These are phyloP conservation scores for Pythium rhizo-oryzae DNA, from an alignment of 352 stramenopile genomes.

Conservation along the genomic window DNA sequence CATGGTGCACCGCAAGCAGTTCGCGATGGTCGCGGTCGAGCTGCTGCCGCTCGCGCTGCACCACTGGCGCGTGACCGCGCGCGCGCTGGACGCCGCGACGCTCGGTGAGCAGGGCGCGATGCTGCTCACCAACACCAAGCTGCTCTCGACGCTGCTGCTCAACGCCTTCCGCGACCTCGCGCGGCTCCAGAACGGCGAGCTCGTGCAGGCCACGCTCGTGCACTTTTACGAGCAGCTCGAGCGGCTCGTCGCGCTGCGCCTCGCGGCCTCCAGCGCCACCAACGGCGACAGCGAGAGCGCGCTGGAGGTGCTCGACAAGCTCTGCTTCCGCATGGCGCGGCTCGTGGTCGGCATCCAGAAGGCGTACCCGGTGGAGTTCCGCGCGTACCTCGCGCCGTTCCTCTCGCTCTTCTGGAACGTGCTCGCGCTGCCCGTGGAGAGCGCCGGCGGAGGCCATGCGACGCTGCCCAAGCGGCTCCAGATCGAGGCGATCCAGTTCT, in stretches of 20 bases:
- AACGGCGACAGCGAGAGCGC: too few relatives aligned
- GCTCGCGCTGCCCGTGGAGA: conserved; percentile 32
- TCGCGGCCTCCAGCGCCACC: not conserved
- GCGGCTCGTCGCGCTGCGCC: conserved; percentile 47
- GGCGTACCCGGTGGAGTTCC: conserved; percentile 85
- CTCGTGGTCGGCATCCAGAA: conserved; percentile 78
- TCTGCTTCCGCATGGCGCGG: conserved; percentile 58
- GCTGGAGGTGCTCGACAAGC: conserved; percentile 51
- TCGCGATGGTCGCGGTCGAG: conserved; percentile 69
- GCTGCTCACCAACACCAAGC: conserved; percentile 59
- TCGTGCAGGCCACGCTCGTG: conserved; percentile 60
- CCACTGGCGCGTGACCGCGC: conserved; percentile 45
- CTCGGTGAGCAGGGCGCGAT: conserved; percentile 36
- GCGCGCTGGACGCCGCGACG: conserved; percentile 12
- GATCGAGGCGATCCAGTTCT: conserved; percentile 80
- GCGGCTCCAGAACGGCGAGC: conserved; percentile 51
- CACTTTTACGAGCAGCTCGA: conserved; percentile 78
- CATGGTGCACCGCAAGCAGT: conserved; percentile 83
- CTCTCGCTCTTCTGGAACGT: conserved; percentile 70
- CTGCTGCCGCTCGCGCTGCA: conserved; percentile 60
- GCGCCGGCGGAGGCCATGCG: not conserved
- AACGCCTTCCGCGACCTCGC: conserved; percentile 73
- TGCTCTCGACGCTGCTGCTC: conserved; percentile 69
- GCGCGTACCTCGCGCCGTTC: conserved; percentile 71
- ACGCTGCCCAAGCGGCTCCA: conserved; percentile 39